phyloP scores from a whole-genome alignment of 2,329 filamentous ascomycete genomes.

The Microdochium paspali region DNA sequence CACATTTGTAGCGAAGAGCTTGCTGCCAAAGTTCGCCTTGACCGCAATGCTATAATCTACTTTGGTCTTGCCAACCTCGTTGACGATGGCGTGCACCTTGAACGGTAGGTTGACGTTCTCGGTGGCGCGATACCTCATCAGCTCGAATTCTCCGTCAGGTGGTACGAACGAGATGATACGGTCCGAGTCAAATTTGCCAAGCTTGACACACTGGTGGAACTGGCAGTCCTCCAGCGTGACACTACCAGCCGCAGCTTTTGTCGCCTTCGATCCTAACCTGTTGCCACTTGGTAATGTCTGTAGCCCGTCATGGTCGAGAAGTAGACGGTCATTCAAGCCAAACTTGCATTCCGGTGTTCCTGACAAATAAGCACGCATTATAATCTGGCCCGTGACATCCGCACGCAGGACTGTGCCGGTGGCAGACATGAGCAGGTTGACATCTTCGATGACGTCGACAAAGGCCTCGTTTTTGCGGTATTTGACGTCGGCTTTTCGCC shows the following conservation, averaged over 20 bases:
- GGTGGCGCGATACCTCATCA: constrained; percentile 96
- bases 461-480: constrained; percentile 99
- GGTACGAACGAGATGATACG: constrained; percentile 95
- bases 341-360: constrained; percentile 99
- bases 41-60: constrained; percentile 98
- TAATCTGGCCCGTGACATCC: constrained; percentile 93
- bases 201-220: constrained; percentile 97
- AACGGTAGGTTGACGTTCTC: constrained; percentile 98
- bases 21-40: constrained; percentile 91
- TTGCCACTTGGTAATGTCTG: constrained; percentile 64
- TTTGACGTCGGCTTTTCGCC: constrained; percentile 94
- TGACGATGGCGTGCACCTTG: constrained; percentile 97
- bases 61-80: constrained; percentile 92
- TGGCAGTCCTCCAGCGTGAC: constrained; percentile 97
- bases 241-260: constrained; percentile 87
- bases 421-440: constrained; percentile 98
- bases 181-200: constrained; percentile 93
- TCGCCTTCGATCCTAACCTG: constrained; percentile 73
- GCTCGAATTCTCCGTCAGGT: constrained; percentile 93
- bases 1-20: constrained; percentile 96
- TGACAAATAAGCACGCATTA: constrained; percentile 96
- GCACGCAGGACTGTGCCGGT: constrained; percentile 89
- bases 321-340: constrained; percentile 86
- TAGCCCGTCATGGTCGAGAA: constrained; percentile 71
- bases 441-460: constrained; percentile 97